phyloP scores from a whole-genome alignment of 2,329 filamentous ascomycete species.

The Fusarium sp. region DNA sequence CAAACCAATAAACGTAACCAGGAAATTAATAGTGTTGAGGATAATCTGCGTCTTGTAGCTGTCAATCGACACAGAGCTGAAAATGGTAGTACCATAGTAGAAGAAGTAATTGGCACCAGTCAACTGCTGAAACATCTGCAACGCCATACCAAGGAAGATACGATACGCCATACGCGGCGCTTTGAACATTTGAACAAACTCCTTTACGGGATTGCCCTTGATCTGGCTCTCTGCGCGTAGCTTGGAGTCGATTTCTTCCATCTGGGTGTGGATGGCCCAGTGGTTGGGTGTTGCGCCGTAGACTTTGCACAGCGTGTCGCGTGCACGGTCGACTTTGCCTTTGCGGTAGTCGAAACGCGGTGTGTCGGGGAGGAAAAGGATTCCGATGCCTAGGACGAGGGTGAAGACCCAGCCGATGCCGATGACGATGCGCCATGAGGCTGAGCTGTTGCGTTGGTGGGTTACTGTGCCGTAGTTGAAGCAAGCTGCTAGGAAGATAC shows the following conservation, averaged over 20 bases:
- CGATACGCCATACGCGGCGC: constrained; percentile 73
- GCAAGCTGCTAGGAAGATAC: constrained; percentile 70
- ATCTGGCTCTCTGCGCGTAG: constrained; percentile 60
- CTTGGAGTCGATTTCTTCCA: constrained; percentile 66
- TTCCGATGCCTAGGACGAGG: constrained; percentile 60
- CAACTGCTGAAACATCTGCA: constrained; percentile 76
- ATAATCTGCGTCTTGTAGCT: constrained; percentile 76
- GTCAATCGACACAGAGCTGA: constrained; percentile 61
- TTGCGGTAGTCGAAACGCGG: constrained; percentile 63
- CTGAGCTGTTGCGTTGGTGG: constrained; percentile 58
- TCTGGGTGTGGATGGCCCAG: constrained; percentile 59
- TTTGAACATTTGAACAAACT: constrained; percentile 70
- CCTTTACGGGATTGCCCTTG: constrained; percentile 56
- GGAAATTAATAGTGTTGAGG: constrained; percentile 74
- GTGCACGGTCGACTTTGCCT: constrained; percentile 60
- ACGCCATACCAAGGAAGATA: constrained; percentile 67
- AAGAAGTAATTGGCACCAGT: constrained; percentile 77
- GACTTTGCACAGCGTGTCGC: constrained; percentile 60
- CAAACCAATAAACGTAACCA: constrained; percentile 74
- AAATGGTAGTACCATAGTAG: constrained; percentile 69
- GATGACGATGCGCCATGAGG: constrained; percentile 71
- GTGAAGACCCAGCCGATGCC: constrained; percentile 65
- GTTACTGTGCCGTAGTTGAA: constrained; percentile 71
- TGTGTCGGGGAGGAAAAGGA: constrained; percentile 64
- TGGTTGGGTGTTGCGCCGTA: constrained; percentile 60